phyloP scores from a whole-genome alignment of 2,329 filamentous ascomycete genomes.

The Talaromyces amestolkiae region DNA sequence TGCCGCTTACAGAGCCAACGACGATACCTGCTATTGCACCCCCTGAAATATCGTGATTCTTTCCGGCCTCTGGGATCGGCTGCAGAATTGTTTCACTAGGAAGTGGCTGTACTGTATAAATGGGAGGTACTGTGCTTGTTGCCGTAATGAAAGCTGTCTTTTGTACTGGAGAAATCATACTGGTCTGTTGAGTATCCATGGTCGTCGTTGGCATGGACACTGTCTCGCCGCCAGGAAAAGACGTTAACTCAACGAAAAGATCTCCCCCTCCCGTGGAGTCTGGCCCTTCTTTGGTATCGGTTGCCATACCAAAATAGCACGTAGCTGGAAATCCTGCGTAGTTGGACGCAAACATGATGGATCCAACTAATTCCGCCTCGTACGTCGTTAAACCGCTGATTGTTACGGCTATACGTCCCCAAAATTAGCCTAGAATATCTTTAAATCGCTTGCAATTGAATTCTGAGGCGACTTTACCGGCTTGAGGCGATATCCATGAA shows the following conservation, averaged over 20 bases:
- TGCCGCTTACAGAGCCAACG: not conserved
- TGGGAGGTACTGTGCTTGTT: not conserved
- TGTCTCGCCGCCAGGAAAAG: not conserved
- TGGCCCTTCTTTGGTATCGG: not conserved
- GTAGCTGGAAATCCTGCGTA: not conserved
- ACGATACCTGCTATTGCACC: not conserved
- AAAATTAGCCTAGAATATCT: not conserved
- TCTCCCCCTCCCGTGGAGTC: not conserved
- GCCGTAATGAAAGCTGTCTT: not conserved
- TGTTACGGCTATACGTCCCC: not conserved
- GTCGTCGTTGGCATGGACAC: not conserved
- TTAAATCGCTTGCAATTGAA: not conserved
- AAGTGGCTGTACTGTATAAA: not conserved
- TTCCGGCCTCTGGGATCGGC: not conserved
- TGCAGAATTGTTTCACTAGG: not conserved
- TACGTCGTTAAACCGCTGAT: not conserved
- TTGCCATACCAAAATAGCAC: not conserved
- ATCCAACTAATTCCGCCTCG: not conserved
- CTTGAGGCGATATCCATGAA: not conserved
- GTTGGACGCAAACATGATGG: not conserved
- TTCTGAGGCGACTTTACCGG: not conserved
- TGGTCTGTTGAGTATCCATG: not conserved
- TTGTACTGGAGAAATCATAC: not conserved
- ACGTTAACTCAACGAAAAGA: not conserved
- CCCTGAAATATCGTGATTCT: not conserved